phyloP scores from a whole-genome alignment of 2,329 filamentous ascomycete species.

The Botrytis elliptica region DNA sequence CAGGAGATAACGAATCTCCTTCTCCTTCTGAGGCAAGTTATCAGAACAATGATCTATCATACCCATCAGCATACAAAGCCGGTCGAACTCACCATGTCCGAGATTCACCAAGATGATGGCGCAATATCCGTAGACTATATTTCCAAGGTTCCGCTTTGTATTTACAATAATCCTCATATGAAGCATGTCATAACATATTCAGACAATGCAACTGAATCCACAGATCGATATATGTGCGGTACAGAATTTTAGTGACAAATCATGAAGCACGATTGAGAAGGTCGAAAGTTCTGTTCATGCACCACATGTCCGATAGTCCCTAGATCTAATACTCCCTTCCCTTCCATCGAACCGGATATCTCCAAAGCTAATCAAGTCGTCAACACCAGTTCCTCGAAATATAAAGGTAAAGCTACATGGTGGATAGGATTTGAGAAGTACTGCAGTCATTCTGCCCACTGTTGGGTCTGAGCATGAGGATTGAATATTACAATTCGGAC shows the following conservation, averaged over 20 bases:
- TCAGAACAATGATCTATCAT: neutral
- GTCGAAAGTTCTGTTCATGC: neutral
- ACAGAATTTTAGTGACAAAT: neutral
- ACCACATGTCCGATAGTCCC: neutral
- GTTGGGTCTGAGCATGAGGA: neutral
- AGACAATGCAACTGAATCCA: neutral
- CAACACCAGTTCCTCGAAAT: neutral
- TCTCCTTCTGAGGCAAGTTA: neutral
- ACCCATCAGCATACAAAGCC: neutral
- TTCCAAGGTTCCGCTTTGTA: neutral
- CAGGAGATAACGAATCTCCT: neutral
- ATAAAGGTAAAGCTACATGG: neutral
- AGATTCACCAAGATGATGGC: neutral
- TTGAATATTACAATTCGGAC: neutral
- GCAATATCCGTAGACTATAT: neutral
- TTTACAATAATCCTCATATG: neutral
- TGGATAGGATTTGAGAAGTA: neutral
- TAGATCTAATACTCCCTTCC: neutral
- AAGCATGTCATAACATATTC: no score
- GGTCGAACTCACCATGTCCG: neutral
- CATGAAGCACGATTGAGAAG: neutral
- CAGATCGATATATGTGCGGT: neutral
- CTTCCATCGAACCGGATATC: neutral
- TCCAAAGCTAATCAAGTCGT: neutral
- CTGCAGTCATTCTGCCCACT: neutral